Conservation (phyloP, 192 early-diverging fungal species). For the Pecoramyces ruminantium region DNA sequence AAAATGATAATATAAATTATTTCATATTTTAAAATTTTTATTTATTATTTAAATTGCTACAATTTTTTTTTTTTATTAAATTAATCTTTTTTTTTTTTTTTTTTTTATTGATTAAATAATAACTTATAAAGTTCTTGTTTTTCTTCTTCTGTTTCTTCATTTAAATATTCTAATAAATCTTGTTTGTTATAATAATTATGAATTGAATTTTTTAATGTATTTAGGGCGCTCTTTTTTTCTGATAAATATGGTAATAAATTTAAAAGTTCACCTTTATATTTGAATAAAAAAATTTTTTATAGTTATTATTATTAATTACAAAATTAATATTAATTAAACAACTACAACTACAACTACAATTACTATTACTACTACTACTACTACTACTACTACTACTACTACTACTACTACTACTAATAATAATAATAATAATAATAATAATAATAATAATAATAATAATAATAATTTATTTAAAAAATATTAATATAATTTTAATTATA, state of each 20-base stretch:
- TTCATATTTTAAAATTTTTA: not conserved
- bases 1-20: too few relatives aligned
- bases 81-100: not conserved
- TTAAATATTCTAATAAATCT: not conserved
- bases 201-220: not conserved
- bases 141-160: not conserved
- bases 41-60: not conserved
- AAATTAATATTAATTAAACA: too few relatives aligned
- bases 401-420: too few relatives aligned
- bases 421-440: too few relatives aligned
- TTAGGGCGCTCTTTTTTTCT: not conserved
- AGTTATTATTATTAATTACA: too few relatives aligned
- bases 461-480: too few relatives aligned
- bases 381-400: too few relatives aligned
- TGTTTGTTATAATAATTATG: not conserved
- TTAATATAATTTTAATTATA: too few relatives aligned
- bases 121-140: not conserved
- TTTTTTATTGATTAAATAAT: not conserved
- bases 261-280: not conserved
- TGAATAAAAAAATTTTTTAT: too few relatives aligned
- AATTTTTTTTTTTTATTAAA: not conserved
- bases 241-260: not conserved
- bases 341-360: too few relatives aligned
- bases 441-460: too few relatives aligned
- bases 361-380: too few relatives aligned